Evolutionary conservation across 371 early-diverging fungal species (phyloP), one percentile per base, ranked within the genome.

Genomic region (Conidiobolus incongruus): DNA sequence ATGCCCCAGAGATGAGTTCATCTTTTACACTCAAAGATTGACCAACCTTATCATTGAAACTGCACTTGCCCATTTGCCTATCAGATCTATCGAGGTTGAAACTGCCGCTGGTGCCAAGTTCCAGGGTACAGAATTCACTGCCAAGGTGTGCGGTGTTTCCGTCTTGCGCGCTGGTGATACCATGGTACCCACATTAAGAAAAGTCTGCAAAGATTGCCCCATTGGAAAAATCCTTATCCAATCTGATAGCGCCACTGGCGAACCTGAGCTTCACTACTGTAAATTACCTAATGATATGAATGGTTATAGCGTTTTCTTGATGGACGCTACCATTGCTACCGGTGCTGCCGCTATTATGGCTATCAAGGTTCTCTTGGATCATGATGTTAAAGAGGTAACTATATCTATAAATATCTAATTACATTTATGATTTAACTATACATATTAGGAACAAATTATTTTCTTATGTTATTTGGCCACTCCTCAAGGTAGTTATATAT

Each of bases 271-370:
- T 40, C 84, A 83, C 54, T 80, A 79, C 43, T 69, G 62, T 52
- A 81, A 75, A 46, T 59, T 85, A 11, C 86, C 86, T 6, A 47
- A 51, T 1, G 62, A 73, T 40, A 66, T 82, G n/a, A 45, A 53
- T 1, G 47, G 66, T 28, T 61, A 65, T 47, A 58, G 61, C 49
- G 75, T 79, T 7, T 49, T 83, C 28, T 56, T 83, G 38, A 74
- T 75, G 63, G 85, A 84, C 55, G 75, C 83, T 2, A 74, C 75
- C 28, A 62, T 84, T 17, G 81, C 77, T 1, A 77, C 83, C 10
- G 92, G 93, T 21, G 93, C 88, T 8, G 82, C 84, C 10, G 89
- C 82, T 2, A 46, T 88, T 54, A 89, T 89, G 90, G 90, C 93
- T 4, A 76, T 92, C 26, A 75, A 86, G 20, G 84, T 89, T 19